phyloP scores from a whole-genome alignment of 176 grass and related monocot species.

The Avena insularis region DNA sequence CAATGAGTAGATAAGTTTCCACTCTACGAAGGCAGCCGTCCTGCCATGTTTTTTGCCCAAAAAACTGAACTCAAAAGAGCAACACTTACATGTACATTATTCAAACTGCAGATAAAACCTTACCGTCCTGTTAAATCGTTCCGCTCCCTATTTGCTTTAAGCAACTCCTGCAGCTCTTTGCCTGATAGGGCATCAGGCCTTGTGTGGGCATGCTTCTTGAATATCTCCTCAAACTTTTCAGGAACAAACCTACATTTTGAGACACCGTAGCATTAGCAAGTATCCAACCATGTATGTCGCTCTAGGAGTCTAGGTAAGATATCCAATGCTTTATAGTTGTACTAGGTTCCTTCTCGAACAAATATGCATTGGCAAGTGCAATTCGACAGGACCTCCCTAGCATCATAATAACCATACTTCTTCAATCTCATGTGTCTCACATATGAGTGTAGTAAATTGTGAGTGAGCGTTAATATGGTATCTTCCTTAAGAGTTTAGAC shows the following conservation, averaged over 20 bases:
- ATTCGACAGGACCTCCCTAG: not conserved
- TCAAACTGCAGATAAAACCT: not conserved
- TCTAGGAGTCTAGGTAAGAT: not conserved
- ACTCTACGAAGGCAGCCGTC: constrained; percentile 53
- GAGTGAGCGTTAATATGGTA: no score
- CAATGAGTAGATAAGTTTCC: constrained; percentile 54
- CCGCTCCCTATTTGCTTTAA: constrained; percentile 52
- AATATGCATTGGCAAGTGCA: not conserved
- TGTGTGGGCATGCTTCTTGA: constrained; percentile 68
- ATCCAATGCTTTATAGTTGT: not conserved
- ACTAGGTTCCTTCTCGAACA: not conserved
- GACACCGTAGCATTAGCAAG: not conserved
- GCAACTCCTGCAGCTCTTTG: constrained; percentile 62
- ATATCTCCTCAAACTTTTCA: constrained; percentile 81
- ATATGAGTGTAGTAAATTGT: no score
- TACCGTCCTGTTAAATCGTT: constrained; percentile 69
- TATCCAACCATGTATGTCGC: not conserved
- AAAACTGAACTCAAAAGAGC: not conserved
- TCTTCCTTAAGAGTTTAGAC: no score
- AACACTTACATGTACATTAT: not conserved
- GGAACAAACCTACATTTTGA: constrained; percentile 62
- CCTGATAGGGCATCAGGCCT: constrained; percentile 64
- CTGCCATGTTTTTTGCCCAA: constrained; percentile 30
- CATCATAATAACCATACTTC: not conserved
- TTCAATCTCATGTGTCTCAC: no score